Percentiles rank a stretch among this genome's conserved stretches.
Conservation (phyloP, 495 filamentous ascomycete species). For the Penicillium samsonianum region DNA sequence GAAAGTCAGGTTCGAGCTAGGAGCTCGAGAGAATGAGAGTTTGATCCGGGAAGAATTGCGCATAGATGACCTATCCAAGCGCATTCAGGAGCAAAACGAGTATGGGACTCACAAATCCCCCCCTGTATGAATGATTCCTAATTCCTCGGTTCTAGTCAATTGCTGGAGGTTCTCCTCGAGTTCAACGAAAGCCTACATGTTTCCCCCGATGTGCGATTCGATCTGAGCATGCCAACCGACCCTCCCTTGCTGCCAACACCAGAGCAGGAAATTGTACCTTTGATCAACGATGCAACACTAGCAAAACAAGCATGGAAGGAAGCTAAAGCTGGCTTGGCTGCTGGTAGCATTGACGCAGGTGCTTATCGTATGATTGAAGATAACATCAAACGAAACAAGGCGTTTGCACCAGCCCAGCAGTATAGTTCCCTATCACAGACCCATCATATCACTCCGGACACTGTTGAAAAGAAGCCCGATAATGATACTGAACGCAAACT, state of each 20-base stretch:
- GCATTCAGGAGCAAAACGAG: conserved; percentile 88
- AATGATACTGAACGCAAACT: conserved; percentile 32
- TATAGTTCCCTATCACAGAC: conserved; percentile 37
- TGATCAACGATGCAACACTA: conserved; percentile 38
- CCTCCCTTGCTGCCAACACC: conserved; percentile 39
- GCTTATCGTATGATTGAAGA: conserved; percentile 44
- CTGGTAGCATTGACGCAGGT: conserved; percentile 41
- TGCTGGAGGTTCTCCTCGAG: conserved; percentile 83
- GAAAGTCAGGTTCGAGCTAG: conserved; percentile 78
- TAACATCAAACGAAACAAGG: conserved; percentile 40
- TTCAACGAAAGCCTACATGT: conserved; percentile 79
- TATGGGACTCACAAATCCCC: conserved; percentile 31
- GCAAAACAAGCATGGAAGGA: conserved; percentile 46
- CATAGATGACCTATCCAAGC: conserved; percentile 70
- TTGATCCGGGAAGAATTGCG: conserved; percentile 77
- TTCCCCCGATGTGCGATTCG: conserved; percentile 69
- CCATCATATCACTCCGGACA: conserved; percentile 30
- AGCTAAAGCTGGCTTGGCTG: conserved; percentile 44
- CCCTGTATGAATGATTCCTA: conserved; percentile 16
- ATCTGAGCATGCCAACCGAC: conserved; percentile 50
- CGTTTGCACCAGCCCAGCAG: conserved; percentile 39
- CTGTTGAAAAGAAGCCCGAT: conserved; percentile 18
- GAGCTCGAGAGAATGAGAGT: conserved; percentile 75
- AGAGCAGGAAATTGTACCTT: conserved; percentile 42
- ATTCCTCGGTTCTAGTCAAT: conserved; percentile 50